Evolutionary conservation across 2,329 filamentous ascomycete genomes (phyloP), one percentile per base, ranked within the genome.

Genomic region (Pyrenochaeta sp.): DNA sequence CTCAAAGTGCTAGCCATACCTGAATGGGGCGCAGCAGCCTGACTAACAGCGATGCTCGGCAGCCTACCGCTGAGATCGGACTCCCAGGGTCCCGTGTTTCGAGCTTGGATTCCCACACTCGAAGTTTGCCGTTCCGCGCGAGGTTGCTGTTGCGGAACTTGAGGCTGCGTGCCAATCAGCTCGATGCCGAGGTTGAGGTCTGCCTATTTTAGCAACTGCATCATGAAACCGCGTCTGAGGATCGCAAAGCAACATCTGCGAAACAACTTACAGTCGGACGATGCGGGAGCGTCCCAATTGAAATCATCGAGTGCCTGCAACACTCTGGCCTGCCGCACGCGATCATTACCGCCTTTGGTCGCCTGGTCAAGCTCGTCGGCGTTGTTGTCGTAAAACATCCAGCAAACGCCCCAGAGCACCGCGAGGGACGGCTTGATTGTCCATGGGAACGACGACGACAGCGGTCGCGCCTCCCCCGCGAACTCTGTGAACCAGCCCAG

Each of bases 381-480:
- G 10, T 41, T 10, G 24, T 35, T 23, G 35, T 61, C 49, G 48
- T 69, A 70, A 55, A 67, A 72, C 68, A 71, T 72, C 68, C 68
- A 72, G 47, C 73, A 75, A 4, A 75, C 72, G 15, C 72, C 73
- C 72, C 73, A 76, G 13, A 76, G 58, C 14, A 76, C 72, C 10
- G 73, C 67, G 34, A 76, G 63, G 26, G 70, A 71, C 1, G 72
- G 70, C 58, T 69, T 69, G 60, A 76, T 72, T 11, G 71, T 74
- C 74, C 72, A 76, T 44, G 72, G 73, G 58, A 73, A 74, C 9
- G 50, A 58, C 13, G 72, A 72, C 44, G 67, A 72, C 15, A 74
- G 56, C 10, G 69, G 72, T 19, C 65, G 63, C 27, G 63, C 65
- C 51, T 71, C 67, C 51, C 69, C 62, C 2, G 68, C 66, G 51